These are phyloP conservation scores for Aspergillus sp. DNA, from an alignment of 2,329 filamentous ascomycete species.

Conservation along the genomic window DNA sequence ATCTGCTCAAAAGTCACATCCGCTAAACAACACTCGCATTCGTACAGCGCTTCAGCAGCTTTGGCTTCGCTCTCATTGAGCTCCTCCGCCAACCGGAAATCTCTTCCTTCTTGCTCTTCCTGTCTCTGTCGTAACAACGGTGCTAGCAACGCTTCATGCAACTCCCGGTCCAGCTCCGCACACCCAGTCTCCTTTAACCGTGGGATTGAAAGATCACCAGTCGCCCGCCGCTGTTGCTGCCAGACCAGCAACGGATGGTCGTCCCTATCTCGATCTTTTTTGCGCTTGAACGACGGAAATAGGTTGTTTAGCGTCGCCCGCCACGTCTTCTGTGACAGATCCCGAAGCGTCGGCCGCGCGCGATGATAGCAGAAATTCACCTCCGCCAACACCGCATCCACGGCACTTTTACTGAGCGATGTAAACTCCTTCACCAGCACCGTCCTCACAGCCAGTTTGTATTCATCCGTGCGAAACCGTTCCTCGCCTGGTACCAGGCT, in stretches of 20 bases:
- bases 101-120: conserved; percentile 29
- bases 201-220: conserved; percentile 23
- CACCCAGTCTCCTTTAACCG: conserved; percentile 36
- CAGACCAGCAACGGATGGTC: conserved; percentile 34
- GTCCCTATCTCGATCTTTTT: conserved; percentile 30
- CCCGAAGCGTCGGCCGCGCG: conserved; percentile 36
- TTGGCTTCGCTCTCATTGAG: conserved; percentile 39
- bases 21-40: conserved; percentile 43
- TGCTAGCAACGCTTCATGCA: conserved; percentile 29
- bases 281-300: conserved; percentile 35
- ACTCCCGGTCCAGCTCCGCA: conserved; percentile 36
- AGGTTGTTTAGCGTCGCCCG: conserved; percentile 37
- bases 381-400: conserved; percentile 42
- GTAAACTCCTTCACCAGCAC: conserved; percentile 38
- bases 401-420: conserved; percentile 34
- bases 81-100: conserved; percentile 33
- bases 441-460: conserved; percentile 34
- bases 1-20: conserved; percentile 43
- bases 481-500: conserved; percentile 32
- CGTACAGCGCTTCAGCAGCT: conserved; percentile 35
- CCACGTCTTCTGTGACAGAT: conserved; percentile 39
- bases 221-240: conserved; percentile 21
- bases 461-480: conserved; percentile 36
- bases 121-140: conserved; percentile 30
- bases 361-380: conserved; percentile 39